phyloP scores from a whole-genome alignment of 495 filamentous ascomycete genomes.

The Trichoderma gamsii region DNA sequence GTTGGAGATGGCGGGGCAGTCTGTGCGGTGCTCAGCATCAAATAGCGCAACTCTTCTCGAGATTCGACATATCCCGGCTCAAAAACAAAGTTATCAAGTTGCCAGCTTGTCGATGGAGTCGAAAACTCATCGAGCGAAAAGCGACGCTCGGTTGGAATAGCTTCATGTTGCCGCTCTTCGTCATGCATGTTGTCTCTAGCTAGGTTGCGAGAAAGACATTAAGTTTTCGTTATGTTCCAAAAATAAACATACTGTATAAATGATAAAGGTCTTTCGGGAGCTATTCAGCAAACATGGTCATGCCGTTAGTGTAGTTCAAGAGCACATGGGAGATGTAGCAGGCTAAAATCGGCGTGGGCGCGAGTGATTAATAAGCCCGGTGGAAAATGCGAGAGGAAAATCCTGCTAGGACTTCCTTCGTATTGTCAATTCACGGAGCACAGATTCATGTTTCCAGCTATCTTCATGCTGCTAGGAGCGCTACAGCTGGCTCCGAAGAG shows the following conservation, averaged over 20 bases:
- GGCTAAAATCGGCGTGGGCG: not conserved
- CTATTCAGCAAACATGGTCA: too few relatives aligned
- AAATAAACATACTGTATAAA: not conserved
- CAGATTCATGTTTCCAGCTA: too few relatives aligned
- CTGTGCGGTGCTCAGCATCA: slow-evolving; percentile 18
- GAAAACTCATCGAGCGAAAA: not conserved
- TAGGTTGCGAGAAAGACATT: not conserved
- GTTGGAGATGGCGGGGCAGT: slow-evolving; percentile 10
- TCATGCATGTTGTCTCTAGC: not conserved
- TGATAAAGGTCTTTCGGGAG: not conserved
- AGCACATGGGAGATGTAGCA: too few relatives aligned
- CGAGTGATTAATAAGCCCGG: not conserved
- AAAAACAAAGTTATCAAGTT: slow-evolving; percentile 15
- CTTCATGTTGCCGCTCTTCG: not conserved
- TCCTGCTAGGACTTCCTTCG: too few relatives aligned
- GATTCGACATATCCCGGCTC: slow-evolving; percentile 15
- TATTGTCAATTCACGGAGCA: too few relatives aligned
- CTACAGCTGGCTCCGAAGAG: too few relatives aligned
- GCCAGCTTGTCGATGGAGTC: slow-evolving; percentile 12
- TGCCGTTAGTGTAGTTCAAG: too few relatives aligned
- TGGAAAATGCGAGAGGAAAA: too few relatives aligned
- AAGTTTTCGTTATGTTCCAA: not conserved
- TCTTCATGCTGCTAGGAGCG: too few relatives aligned
- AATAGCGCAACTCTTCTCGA: slow-evolving; percentile 16
- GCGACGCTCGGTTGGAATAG: not conserved